phyloP scores from a whole-genome alignment of 495 filamentous ascomycete genomes.

The Amorphotheca resinae region DNA sequence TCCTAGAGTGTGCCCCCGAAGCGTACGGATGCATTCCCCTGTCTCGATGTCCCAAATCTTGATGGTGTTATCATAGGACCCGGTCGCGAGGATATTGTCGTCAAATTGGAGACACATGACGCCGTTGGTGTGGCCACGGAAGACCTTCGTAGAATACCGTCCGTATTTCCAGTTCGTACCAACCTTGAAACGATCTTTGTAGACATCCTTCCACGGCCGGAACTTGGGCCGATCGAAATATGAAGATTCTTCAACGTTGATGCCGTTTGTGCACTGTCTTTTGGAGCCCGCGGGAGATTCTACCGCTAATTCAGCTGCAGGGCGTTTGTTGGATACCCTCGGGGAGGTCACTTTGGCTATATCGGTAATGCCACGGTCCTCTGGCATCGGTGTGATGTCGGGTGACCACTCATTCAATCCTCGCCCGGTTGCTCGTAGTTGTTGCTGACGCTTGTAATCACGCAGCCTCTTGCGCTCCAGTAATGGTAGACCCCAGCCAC shows the following conservation, averaged over 20 bases:
- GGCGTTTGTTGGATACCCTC: slow-evolving; percentile 10
- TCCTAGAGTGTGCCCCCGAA: slow-evolving; percentile 67
- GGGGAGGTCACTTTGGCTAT: not conserved
- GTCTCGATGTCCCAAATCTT: slow-evolving; percentile 94
- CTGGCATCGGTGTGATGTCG: slow-evolving; percentile 34
- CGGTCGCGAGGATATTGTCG: slow-evolving; percentile 81
- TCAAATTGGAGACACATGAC: slow-evolving; percentile 96
- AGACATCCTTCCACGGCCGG: slow-evolving; percentile 86
- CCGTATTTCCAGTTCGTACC: slow-evolving; percentile 96
- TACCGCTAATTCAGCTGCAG: slow-evolving; percentile 10
- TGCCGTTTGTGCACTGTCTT: slow-evolving; percentile 23
- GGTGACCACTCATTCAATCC: slow-evolving; percentile 43
- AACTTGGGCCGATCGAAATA: slow-evolving; percentile 25
- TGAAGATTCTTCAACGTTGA: slow-evolving; percentile 8
- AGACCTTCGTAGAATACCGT: slow-evolving; percentile 64
- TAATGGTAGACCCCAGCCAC: slow-evolving; percentile 86
- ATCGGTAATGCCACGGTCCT: slow-evolving; percentile 11
- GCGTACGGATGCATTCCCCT: slow-evolving; percentile 69
- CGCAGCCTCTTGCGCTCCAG: slow-evolving; percentile 79
- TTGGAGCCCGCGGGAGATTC: slow-evolving; percentile 25
- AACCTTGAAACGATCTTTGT: slow-evolving; percentile 78
- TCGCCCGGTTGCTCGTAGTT: slow-evolving; percentile 42
- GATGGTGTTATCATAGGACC: slow-evolving; percentile 88
- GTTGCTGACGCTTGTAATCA: slow-evolving; percentile 78
- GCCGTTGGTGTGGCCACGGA: slow-evolving; percentile 85